phyloP scores from a whole-genome alignment of 106 monocot genomes.

The Cymbidium sinense region DNA sequence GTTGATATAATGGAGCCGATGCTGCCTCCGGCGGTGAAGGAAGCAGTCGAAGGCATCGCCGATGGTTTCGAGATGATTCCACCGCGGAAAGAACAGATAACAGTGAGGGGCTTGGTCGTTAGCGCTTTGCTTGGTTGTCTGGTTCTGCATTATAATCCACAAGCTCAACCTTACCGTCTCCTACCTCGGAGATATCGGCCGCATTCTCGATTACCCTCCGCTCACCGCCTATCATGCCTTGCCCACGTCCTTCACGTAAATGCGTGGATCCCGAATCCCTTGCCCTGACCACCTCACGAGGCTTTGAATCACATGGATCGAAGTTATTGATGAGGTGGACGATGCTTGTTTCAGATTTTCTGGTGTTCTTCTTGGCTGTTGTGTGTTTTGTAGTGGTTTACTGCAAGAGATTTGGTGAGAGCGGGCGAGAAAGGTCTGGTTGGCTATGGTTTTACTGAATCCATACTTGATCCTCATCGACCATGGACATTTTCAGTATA shows the following conservation, averaged over 20 bases:
- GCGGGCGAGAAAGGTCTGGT: constrained; percentile 31
- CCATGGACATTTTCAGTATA: too few relatives aligned
- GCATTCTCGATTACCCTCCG: constrained; percentile 96
- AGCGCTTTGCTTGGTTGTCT: constrained; percentile 69
- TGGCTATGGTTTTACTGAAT: constrained; percentile 76
- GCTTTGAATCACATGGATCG: constrained; percentile 71
- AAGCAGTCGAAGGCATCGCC: not conserved
- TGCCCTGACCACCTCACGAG: constrained; percentile 55
- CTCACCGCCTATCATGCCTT: constrained; percentile 91
- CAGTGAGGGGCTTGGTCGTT: constrained; percentile 61
- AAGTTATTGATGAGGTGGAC: constrained; percentile 93
- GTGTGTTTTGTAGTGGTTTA: too few relatives aligned
- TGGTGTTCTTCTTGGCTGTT: constrained; percentile 75
- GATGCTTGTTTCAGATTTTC: constrained; percentile 72
- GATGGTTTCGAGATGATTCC: constrained; percentile 24
- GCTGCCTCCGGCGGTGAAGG: constrained; percentile 4
- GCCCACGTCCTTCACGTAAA: constrained; percentile 62
- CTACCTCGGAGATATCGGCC: too few relatives aligned
- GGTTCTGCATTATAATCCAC: constrained; percentile 90
- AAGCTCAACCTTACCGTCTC: constrained; percentile 98
- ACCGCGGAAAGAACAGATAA: constrained; percentile 69
- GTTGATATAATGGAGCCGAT: constrained; percentile 47
- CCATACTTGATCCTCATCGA: too few relatives aligned
- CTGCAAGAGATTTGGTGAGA: too few relatives aligned
- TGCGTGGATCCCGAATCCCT: constrained; percentile 55